A percentile compares a stretch with the other conserved stretches of the same genome.
These are phyloP conservation scores for Coemansia sp. DNA, from an alignment of 192 early-diverging fungal genomes.

Conservation along the genomic window DNA sequence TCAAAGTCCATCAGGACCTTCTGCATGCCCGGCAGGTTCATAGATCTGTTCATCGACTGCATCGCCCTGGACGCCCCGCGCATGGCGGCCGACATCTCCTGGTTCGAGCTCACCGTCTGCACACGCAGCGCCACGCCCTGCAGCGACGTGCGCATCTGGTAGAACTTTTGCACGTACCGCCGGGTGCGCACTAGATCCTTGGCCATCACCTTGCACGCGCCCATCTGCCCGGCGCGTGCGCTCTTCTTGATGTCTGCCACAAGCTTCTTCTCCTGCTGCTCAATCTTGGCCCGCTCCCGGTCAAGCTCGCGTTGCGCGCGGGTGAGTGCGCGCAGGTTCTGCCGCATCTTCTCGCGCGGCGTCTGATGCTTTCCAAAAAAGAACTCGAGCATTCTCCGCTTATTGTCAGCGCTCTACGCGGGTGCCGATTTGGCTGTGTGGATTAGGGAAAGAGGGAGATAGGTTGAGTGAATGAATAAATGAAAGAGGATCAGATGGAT, in stretches of 20 bases:
- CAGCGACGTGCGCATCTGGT: constrained; percentile 91
- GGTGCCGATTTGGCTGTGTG: not conserved
- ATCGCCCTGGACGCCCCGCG: constrained; percentile 94
- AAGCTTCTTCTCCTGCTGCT: constrained; percentile 93
- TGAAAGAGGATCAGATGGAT: not conserved
- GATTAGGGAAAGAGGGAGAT: too few species aligned
- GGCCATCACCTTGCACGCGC: constrained; percentile 93
- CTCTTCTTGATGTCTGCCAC: constrained; percentile 90
- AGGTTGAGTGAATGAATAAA: constrained; percentile 1
- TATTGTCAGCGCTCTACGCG: not conserved
- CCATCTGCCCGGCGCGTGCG: constrained; percentile 86
- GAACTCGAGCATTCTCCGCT: constrained; percentile 56
- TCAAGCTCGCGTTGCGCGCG: constrained; percentile 92
- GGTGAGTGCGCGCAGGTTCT: constrained; percentile 84
- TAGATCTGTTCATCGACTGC: constrained; percentile 90
- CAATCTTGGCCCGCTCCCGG: constrained; percentile 84
- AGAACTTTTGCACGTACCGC: constrained; percentile 92
- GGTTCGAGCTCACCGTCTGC: constrained; percentile 88
- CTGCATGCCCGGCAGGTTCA: constrained; percentile 92
- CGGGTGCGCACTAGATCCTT: constrained; percentile 96
- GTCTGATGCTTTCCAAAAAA: constrained; percentile 79
- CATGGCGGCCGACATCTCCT: constrained; percentile 95
- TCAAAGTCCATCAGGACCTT: constrained; percentile 99
- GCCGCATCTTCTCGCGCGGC: constrained; percentile 87
- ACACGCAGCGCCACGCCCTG: constrained; percentile 79